phyloP scores from a whole-genome alignment of 495 filamentous ascomycete species.

The Aspergillus leporis region DNA sequence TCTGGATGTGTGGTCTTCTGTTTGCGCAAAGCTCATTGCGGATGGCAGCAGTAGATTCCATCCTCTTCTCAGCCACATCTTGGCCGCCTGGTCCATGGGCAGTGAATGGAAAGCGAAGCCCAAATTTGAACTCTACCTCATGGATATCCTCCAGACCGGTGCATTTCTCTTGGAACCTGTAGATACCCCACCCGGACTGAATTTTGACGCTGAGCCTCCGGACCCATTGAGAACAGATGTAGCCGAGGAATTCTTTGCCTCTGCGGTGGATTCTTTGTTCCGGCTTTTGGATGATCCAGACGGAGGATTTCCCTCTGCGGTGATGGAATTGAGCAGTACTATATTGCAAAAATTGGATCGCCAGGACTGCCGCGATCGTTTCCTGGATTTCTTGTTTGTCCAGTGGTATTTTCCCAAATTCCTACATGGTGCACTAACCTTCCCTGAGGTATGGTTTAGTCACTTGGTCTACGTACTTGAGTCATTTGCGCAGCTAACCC shows the following conservation, averaged over 20 bases:
- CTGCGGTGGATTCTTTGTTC: constrained; percentile 80
- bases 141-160: constrained; percentile 89
- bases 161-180: constrained; percentile 84
- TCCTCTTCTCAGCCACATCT: constrained; percentile 45
- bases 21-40: constrained; percentile 71
- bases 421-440: constrained; percentile 78
- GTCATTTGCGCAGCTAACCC: constrained; percentile 3
- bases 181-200: constrained; percentile 51
- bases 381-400: constrained; percentile 75
- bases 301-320: constrained; percentile 81
- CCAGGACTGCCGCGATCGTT: constrained; percentile 66
- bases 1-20: constrained; percentile 82
- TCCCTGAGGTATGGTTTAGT: constrained; percentile 72
- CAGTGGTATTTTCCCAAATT: constrained; percentile 93
- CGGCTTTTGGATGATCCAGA: constrained; percentile 74
- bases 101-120: constrained; percentile 85
- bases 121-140: constrained; percentile 89
- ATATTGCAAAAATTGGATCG: constrained; percentile 75
- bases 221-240: constrained; percentile 74
- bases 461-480: constrained; percentile 3
- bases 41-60: constrained; percentile 44
- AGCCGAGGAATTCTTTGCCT: constrained; percentile 86
- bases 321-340: constrained; percentile 77
- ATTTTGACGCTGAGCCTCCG: constrained; percentile 46
- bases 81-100: constrained; percentile 84